Evolutionary conservation across 148 eudicot species (phyloP).

Genomic region (Amaranthus hypochondriacus): DNA sequence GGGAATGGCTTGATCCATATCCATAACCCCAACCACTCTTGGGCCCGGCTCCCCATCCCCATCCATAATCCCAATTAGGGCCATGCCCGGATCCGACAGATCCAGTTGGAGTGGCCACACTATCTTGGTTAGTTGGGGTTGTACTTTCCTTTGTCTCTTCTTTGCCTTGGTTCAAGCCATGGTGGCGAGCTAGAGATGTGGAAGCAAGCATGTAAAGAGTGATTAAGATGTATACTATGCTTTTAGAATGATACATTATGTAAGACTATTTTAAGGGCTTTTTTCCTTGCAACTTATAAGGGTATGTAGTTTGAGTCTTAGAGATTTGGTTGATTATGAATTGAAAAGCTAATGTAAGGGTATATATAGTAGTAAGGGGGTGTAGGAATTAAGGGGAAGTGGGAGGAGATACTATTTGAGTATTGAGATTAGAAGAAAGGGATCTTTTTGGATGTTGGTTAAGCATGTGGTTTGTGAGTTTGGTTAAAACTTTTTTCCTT

Average conservation of each 20-base stretch:
- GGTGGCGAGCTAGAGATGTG: background rate
- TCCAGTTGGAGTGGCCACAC: conserved; percentile 11
- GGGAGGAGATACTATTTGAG: background rate
- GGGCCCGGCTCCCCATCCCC: conserved; percentile 78
- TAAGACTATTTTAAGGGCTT: too few relatives aligned
- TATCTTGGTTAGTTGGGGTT: background rate
- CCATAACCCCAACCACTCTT: conserved; percentile 68
- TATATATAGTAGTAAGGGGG: conserved; percentile 4
- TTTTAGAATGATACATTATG: conserved; percentile 12
- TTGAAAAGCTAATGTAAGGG: background rate
- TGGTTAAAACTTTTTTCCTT: background rate
- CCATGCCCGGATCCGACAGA: conserved; percentile 55
- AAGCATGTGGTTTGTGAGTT: conserved; percentile 15
- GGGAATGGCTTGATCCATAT: conserved; percentile 58
- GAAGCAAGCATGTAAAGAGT: conserved; percentile 7
- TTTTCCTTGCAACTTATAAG: too few relatives aligned
- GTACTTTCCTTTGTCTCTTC: background rate
- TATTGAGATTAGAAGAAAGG: background rate
- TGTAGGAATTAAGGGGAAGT: background rate
- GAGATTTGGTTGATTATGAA: background rate
- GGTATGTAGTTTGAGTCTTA: background rate
- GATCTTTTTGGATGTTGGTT: background rate
- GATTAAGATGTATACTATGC: background rate
- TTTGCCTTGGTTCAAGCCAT: background rate
- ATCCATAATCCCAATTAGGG: conserved; percentile 60